Conservation (phyloP, 768 basidiomycete species). For the Tephrocybe sp. region DNA sequence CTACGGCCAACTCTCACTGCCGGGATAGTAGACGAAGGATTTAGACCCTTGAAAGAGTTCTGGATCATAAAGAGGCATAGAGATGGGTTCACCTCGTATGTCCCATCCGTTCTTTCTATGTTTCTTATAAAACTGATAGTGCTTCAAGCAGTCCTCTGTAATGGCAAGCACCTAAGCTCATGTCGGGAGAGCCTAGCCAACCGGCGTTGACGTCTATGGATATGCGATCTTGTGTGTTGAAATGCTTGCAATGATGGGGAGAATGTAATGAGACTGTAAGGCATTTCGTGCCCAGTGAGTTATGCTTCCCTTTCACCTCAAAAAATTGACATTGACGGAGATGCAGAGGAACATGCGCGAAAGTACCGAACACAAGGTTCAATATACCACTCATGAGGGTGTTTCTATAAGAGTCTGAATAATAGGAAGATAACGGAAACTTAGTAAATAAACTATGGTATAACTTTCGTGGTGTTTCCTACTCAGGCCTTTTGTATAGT, state of each 20-base stretch:
- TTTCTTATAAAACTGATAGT: background rate
- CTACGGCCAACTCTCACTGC: no score
- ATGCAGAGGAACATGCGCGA: conserved; percentile 43
- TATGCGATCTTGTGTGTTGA: conserved; percentile 67
- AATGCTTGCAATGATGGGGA: conserved; percentile 59
- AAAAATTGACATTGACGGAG: conserved; percentile 6
- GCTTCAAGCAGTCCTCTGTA: conserved; percentile 53
- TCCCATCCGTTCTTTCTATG: conserved; percentile 10
- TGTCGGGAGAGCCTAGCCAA: conserved; percentile 41
- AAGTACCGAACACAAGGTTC: conserved; percentile 38
- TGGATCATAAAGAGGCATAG: conserved; percentile 69
- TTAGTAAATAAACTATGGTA: no score
- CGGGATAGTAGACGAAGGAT: no score
- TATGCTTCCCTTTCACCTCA: conserved; percentile 4
- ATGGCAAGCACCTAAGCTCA: conserved; percentile 72
- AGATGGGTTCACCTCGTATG: conserved; percentile 44
- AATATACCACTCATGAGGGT: conserved; percentile 32
- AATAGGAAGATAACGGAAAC: no score
- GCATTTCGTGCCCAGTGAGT: conserved; percentile 48
- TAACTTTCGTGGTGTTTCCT: conserved; percentile 1
- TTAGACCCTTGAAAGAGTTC: no score
- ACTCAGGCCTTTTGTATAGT: conserved; percentile 31
- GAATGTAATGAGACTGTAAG: conserved; percentile 53
- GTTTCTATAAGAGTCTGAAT: no score
- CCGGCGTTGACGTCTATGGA: conserved; percentile 52